Percentiles rank a stretch among this genome's conserved stretches.
phyloP scores from a whole-genome alignment of 129 eudicot genomes.

The Flaveria linearis region DNA sequence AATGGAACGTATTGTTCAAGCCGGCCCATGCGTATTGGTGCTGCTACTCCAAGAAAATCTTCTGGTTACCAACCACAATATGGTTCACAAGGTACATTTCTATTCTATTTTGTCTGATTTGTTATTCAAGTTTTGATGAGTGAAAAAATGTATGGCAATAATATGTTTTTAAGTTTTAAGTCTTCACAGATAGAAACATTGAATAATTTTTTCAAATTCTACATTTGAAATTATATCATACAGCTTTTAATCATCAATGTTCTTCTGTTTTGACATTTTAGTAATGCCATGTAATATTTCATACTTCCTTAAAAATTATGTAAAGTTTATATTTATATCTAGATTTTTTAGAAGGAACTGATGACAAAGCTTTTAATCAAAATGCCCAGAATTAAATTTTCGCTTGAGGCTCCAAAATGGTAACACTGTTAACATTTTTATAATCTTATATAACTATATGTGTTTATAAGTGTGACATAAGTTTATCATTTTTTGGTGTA shows the following conservation, averaged over 20 bases:
- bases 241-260: neutral
- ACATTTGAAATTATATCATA: neutral
- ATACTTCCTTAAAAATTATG: neutral
- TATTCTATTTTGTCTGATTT: too few relatives aligned
- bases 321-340: too few relatives aligned
- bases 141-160: neutral
- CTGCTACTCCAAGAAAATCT: slow-evolving; percentile 78
- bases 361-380: neutral
- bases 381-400: neutral
- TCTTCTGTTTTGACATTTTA: neutral
- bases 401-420: neutral
- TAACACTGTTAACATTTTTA: neutral
- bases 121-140: neutral
- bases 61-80: slow-evolving; percentile 68
- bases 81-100: slow-evolving; percentile 52
- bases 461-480: neutral
- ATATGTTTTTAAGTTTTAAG: neutral
- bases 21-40: slow-evolving; percentile 89
- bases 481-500: neutral
- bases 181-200: neutral
- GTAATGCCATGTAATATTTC: neutral
- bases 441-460: neutral
- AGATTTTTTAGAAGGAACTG: neutral
- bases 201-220: neutral
- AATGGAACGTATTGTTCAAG: slow-evolving; percentile 77